phyloP scores from a whole-genome alignment of 2,329 filamentous ascomycete genomes.

The Paraconiothyrium brasiliense region DNA sequence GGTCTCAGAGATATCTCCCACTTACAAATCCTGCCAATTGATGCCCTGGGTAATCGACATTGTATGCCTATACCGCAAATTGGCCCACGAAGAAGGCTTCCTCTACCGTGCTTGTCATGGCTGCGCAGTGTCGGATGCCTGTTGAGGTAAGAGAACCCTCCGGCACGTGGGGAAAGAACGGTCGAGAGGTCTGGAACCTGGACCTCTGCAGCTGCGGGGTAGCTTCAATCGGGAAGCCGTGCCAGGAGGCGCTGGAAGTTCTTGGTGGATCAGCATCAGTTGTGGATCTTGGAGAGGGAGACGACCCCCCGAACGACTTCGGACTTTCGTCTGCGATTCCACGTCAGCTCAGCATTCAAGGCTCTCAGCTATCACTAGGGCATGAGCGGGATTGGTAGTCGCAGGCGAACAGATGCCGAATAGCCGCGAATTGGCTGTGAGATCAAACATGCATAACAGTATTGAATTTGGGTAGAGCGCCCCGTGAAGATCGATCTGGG shows the following conservation, averaged over 20 bases:
- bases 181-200: constrained; percentile 5
- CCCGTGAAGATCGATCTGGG: not conserved
- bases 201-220: constrained; percentile 1
- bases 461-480: not conserved
- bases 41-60: not conserved
- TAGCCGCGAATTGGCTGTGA: not conserved
- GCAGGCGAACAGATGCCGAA: not conserved
- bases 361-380: not conserved
- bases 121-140: constrained; percentile 1
- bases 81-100: not conserved
- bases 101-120: not conserved
- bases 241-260: not conserved
- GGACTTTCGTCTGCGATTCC: not conserved
- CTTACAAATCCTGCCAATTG: not conserved
- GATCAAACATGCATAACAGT: not conserved
- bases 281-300: not conserved
- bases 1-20: not conserved
- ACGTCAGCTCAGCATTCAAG: not conserved
- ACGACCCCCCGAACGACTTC: not conserved
- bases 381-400: not conserved
- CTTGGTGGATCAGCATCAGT: not conserved
- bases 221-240: not conserved
- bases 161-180: constrained; percentile 1
- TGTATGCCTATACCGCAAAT: not conserved
- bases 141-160: not conserved